These are phyloP conservation scores for Epichloe aotearoae DNA, from an alignment of 2,329 filamentous ascomycete species.

Conservation along the genomic window DNA sequence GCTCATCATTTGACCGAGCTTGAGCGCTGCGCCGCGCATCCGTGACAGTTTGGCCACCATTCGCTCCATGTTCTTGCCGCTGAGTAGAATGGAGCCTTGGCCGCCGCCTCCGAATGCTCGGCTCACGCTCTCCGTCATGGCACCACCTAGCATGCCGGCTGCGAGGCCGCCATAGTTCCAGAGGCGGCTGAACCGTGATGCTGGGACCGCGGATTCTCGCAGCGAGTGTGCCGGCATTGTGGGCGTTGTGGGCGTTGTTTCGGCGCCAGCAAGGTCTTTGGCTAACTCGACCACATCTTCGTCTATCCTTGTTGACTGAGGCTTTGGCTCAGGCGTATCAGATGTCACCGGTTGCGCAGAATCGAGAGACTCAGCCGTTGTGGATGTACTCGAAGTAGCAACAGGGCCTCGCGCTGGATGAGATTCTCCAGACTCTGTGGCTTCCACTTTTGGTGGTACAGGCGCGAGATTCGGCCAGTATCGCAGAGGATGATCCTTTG, in stretches of 20 bases:
- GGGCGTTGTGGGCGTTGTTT: constrained; percentile 8
- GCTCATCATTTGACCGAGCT: constrained; percentile 95
- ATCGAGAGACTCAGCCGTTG: constrained; percentile 2
- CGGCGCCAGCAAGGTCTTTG: constrained; percentile 13
- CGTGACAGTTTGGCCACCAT: constrained; percentile 84
- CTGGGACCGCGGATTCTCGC: constrained; percentile 79
- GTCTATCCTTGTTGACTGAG: constrained; percentile 2
- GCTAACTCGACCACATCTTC: constrained; percentile 11
- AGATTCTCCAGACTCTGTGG: neutral
- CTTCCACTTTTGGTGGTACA: constrained; percentile 4
- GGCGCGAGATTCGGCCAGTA: constrained; percentile 19
- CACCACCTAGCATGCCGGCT: constrained; percentile 89
- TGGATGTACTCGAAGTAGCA: neutral
- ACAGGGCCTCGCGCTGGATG: neutral
- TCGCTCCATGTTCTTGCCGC: constrained; percentile 80
- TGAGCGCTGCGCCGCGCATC: constrained; percentile 94
- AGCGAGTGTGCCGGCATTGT: constrained; percentile 46
- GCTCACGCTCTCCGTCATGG: constrained; percentile 72
- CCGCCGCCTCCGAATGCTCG: constrained; percentile 58
- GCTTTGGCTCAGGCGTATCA: neutral
- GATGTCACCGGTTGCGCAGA: neutral
- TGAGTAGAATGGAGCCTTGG: constrained; percentile 72
- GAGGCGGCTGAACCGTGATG: constrained; percentile 70
- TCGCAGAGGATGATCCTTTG: constrained; percentile 25
- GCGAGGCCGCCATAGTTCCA: constrained; percentile 94